Conservation (phyloP, 805 yeast genomes). For the Myxozyma neotropica region DNA sequence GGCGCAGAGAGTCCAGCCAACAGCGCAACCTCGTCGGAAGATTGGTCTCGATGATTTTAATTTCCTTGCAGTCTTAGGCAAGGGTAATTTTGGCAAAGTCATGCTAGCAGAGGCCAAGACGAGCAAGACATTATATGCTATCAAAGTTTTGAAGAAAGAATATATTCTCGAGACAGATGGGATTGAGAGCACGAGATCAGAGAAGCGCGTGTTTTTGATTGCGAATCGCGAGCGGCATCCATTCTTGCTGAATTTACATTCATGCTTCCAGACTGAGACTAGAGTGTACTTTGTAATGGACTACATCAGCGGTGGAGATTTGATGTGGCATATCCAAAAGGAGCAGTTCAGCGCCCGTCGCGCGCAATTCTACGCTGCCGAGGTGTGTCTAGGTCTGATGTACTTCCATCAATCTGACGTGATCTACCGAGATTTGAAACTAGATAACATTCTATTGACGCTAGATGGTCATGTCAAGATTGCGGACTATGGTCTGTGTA, state of each 20-base stretch:
- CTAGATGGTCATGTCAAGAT: conserved; percentile 92
- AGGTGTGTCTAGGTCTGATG: conserved; percentile 85
- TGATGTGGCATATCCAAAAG: conserved; percentile 99
- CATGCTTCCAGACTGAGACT: conserved; percentile 97
- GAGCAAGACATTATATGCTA: conserved; percentile 82
- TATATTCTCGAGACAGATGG: conserved; percentile 94
- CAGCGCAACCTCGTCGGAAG: conserved; percentile 50
- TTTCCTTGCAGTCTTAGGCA: conserved; percentile 91
- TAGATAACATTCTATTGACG: conserved; percentile 89
- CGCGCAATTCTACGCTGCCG: conserved; percentile 98
- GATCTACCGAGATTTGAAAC: conserved; percentile 91
- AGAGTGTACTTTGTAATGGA: conserved; percentile 98
- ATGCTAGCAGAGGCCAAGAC: conserved; percentile 94
- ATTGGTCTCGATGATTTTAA: conserved; percentile 93
- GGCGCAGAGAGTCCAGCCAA: conserved; percentile 17
- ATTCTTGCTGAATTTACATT: conserved; percentile 82
- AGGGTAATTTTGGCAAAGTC: conserved; percentile 98
- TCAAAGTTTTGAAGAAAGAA: conserved; percentile 94
- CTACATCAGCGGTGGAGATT: conserved; percentile 95
- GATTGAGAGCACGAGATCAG: conserved; percentile 91
- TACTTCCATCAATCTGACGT: conserved; percentile 95
- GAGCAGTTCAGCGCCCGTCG: conserved; percentile 83
- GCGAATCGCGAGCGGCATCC: conserved; percentile 92
- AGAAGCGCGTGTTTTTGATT: conserved; percentile 81
- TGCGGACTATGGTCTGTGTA: conserved; percentile 97